Evolutionary conservation across 768 basidiomycete genomes (phyloP), one percentile per base, ranked within the genome.

Genomic region (Leucosporidium scottii): DNA sequence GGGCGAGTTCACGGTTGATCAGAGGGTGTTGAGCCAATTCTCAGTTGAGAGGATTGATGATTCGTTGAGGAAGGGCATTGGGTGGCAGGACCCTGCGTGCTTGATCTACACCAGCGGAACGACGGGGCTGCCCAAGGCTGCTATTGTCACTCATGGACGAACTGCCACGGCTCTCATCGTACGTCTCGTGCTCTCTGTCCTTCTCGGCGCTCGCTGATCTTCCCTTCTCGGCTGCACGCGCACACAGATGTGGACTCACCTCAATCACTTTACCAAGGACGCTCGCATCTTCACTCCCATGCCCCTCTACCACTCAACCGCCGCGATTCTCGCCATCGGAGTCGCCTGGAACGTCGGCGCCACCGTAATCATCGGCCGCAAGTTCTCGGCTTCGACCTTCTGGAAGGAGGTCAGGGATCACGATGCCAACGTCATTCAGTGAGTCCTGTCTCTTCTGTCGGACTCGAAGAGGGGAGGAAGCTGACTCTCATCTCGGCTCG

Each of bases 251-350:
- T 70, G 68, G 69, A 59, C 49, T 2, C 28, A 47, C 6, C 23
- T 59, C 28, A 70, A 73, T 62, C 47, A 47, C 6, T 68, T 73
- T 48, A 44, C 30, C 59, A 18, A n/a, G 25, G 53, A 63, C 4
- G 36, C 47, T 20, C 55, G 72, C 10, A 68, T 73, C 72, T 73
- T 68, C 59, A 73, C 69, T 13, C 62, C 66, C 7, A 70, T 73
- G 68, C 72, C 72, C 9, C 60, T 73, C 50, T 65, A 65, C 63
- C 63, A 65, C 57, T 57, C 55, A 5, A 57, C 63, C 21, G 50
- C 57, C n/a, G 48, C 65, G 5, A 3, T 65, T 21, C 64, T 70
- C 25, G 62, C 66, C 23, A 50, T 73, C 36, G 61, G 56, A 47
- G 59, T 64, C 21, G 44, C 63, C 12, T 73, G 72, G 72, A 36